Conservation (phyloP, 495 filamentous ascomycete genomes). For the Staphylotrichum tortipilum region DNA sequence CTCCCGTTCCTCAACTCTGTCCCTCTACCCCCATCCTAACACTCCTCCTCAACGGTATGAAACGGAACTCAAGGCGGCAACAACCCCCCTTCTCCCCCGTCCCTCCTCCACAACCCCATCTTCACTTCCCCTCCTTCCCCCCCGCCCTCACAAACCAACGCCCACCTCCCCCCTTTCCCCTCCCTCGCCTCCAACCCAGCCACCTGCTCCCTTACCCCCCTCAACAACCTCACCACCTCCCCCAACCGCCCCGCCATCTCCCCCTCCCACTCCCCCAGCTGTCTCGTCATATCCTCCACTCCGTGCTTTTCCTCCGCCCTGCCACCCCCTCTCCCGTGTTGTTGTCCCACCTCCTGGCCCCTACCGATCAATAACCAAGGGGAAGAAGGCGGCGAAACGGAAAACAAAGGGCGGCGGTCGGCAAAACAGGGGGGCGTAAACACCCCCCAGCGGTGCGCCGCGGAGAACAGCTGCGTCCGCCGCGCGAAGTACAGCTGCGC, state of each 20-base stretch:
- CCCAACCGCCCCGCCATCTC: slow-evolving; percentile 6
- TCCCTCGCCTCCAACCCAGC: slow-evolving; percentile 11
- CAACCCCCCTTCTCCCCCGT: background rate
- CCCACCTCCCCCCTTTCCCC: background rate
- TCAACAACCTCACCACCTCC: slow-evolving; percentile 12
- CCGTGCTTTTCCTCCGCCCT: no score
- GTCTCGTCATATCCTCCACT: slow-evolving; percentile 4
- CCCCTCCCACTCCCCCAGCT: slow-evolving; percentile 9
- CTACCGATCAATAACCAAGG: no score
- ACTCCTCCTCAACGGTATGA: no score
- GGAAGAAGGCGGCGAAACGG: no score
- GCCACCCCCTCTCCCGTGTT: no score
- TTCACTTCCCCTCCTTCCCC: background rate
- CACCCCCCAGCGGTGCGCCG: slow-evolving; percentile 8
- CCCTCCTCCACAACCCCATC: slow-evolving; percentile 6
- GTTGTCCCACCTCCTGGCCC: no score
- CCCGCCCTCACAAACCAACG: slow-evolving; percentile 11
- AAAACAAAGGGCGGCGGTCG: no score
- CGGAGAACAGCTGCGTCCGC: slow-evolving; percentile 8
- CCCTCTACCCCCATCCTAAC: no score
- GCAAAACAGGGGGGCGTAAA: no score
- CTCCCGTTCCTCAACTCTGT: no score
- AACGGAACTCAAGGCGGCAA: background rate
- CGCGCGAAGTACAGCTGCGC: slow-evolving; percentile 21
- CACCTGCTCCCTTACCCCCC: slow-evolving; percentile 1